phyloP scores from a whole-genome alignment of 495 filamentous ascomycete genomes.

The Pyronema domesticum region DNA sequence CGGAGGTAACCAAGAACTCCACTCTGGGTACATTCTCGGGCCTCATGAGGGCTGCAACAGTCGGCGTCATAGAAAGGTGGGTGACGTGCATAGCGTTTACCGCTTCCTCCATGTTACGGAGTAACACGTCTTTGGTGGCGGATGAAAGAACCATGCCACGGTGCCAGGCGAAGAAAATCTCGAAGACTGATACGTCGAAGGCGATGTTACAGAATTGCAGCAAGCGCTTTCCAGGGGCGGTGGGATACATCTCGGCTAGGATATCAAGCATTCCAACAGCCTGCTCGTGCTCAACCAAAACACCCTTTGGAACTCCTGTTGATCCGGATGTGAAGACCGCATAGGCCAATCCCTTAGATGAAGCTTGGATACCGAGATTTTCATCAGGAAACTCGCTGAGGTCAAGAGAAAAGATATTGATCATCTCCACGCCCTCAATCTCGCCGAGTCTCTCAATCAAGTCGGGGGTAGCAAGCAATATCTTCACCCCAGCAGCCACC shows the following conservation, averaged over 20 bases:
- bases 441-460: conserved; percentile 8
- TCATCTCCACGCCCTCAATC: conserved; percentile 14
- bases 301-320: conserved; percentile 50
- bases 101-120: conserved; percentile 41
- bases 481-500: conserved; percentile 30
- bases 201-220: conserved; percentile 57
- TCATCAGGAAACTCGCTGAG: conserved; percentile 14
- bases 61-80: conserved; percentile 63
- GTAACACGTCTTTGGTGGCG: conserved; percentile 44
- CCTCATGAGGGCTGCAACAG: conserved; percentile 48
- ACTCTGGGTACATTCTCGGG: conserved; percentile 46
- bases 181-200: conserved; percentile 65
- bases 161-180: conserved; percentile 62
- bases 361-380: conserved; percentile 25
- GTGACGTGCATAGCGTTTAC: conserved; percentile 44
- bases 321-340: conserved; percentile 50
- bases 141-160: conserved; percentile 56
- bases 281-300: conserved; percentile 49
- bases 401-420: conserved; percentile 27
- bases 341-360: conserved; percentile 33
- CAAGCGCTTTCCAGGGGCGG: conserved; percentile 31
- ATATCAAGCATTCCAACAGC: conserved; percentile 48
- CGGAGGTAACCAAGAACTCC: conserved; percentile 48
- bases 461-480: conserved; percentile 21
- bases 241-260: conserved; percentile 42